Base-by-base conservation (phyloP, 352 stramenopile genomes). In the Phytopythium litorale region DNA sequence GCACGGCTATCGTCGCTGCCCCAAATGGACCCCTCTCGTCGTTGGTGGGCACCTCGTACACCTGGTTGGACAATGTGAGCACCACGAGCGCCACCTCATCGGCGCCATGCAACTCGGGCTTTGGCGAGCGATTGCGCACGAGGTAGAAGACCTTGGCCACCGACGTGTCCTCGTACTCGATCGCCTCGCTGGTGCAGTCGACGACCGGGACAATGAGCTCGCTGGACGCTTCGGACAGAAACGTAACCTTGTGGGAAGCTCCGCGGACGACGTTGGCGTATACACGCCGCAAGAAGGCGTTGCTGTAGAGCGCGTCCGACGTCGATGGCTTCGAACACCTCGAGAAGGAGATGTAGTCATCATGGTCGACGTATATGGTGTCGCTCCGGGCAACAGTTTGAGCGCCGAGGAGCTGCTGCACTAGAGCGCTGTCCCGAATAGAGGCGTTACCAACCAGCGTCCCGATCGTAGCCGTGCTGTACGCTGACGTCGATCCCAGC, bases 151-250 rank as follows among this genome's bases (percentile, higher is more conserved):
- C 58, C 0, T 62, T 62, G 7, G 67, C 35, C 7, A 71, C 56
- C 1, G 70, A 73, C 16, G 58, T 56, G 56, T 82, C 72, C 25
- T 18, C 65, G 1, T 64, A 53, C 5, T 64, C 37, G 15, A 86
- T 71, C 43, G 65, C 40, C 8, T 60, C 49, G 8, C 46, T 71
- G 30, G 74, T 62, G 56, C 76, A 86, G 51, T 86, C 74, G 13
- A 86, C 69, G 1, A 86, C 67, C 6, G 74, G 74, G 0, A 72
- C 21, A 3, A 80, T 64, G 4, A 84, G 63, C 37, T 87, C 70
- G 9, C 45, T 53, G 3, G 16, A 19, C 8, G 61, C 53, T 1
- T 64, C 55, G 32, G 51, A 23, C 7, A 86, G 48, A n/a, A 76
- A 66, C 6, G 70, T 67, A 33, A 81, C 30, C 30, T 75, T 73